Percentiles rank a stretch among this genome's conserved stretches.
Evolutionary conservation across 257 asterid genomes (phyloP).

Genomic region (Cruciata laevipes): DNA sequence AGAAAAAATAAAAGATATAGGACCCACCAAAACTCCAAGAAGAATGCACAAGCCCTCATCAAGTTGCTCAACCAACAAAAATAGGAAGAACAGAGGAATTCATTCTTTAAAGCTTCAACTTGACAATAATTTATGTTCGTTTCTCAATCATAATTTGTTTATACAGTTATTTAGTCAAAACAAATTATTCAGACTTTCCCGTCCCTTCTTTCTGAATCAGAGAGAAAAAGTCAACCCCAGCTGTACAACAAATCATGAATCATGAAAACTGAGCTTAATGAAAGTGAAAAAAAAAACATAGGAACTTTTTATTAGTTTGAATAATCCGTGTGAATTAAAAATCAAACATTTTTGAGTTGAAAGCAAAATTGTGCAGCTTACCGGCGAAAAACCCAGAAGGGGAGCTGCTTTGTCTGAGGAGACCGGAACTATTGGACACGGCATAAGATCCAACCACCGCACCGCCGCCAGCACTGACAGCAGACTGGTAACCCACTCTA

Average conservation of each 20-base stretch:
- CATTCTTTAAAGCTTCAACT: slow-evolving; percentile 1
- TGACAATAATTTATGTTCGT: not conserved
- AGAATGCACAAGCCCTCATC: not conserved
- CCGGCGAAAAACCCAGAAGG: slow-evolving; percentile 87
- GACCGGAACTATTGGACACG: slow-evolving; percentile 38
- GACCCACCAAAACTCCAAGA: not conserved
- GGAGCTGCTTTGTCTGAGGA: slow-evolving; percentile 71
- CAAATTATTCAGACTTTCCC: not conserved
- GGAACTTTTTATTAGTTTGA: not conserved
- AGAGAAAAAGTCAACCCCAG: slow-evolving; percentile 7
- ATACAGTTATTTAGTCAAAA: not conserved
- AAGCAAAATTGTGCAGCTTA: slow-evolving; percentile 14
- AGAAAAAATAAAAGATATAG: not conserved
- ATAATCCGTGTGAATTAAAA: too few species aligned
- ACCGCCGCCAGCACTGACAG: slow-evolving; percentile 43
- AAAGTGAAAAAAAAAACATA: too few species aligned
- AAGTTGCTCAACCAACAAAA: not conserved
- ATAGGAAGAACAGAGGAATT: not conserved
- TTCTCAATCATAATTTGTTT: not conserved
- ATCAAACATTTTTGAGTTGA: not conserved
- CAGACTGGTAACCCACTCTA: slow-evolving; percentile 37
- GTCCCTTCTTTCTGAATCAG: slow-evolving; percentile 3
- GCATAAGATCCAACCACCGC: slow-evolving; percentile 46
- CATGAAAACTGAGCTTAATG: not conserved
- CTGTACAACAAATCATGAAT: not conserved